These are phyloP conservation scores for Dovyalis caffra DNA, from an alignment of 345 rosid genomes.

Conservation along the genomic window DNA sequence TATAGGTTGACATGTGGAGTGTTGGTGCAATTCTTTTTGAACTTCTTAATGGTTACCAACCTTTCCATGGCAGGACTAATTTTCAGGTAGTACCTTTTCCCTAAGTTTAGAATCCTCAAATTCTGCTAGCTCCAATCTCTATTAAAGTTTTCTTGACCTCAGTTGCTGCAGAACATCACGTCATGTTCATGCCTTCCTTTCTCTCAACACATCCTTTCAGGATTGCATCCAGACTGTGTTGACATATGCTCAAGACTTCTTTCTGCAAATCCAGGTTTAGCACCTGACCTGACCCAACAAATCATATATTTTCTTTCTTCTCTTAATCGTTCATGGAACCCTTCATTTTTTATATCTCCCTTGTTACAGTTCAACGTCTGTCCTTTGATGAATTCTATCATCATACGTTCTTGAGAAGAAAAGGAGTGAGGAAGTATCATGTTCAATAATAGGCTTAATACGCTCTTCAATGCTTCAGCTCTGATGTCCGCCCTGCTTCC, in stretches of 20 bases:
- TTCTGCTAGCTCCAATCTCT: background rate
- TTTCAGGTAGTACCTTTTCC: conserved; percentile 51
- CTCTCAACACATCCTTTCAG: conserved; percentile 43
- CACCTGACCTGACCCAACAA: background rate
- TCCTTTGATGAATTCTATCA: conserved; percentile 50
- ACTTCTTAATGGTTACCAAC: conserved; percentile 67
- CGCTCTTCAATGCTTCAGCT: background rate
- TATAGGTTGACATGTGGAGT: conserved; percentile 77
- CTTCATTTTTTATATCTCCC: background rate
- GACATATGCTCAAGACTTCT: conserved; percentile 67
- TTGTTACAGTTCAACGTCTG: conserved; percentile 39
- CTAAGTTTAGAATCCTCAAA: background rate
- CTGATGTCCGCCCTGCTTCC: background rate
- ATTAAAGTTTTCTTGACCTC: conserved; percentile 2
- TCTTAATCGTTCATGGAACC: background rate
- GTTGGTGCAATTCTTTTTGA: conserved; percentile 68
- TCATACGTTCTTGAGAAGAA: conserved; percentile 39
- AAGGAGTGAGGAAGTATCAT: background rate
- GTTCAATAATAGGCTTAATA: background rate
- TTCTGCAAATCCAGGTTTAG: conserved; percentile 54
- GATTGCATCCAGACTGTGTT: conserved; percentile 53
- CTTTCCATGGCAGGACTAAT: conserved; percentile 53
- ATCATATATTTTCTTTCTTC: background rate
- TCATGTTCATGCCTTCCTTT: conserved; percentile 53
- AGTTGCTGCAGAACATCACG: conserved; percentile 50